Evolutionary conservation across 257 asterid species (phyloP), one percentile per base, ranked within the genome.

Genomic region (Marsdenia floribunda): DNA sequence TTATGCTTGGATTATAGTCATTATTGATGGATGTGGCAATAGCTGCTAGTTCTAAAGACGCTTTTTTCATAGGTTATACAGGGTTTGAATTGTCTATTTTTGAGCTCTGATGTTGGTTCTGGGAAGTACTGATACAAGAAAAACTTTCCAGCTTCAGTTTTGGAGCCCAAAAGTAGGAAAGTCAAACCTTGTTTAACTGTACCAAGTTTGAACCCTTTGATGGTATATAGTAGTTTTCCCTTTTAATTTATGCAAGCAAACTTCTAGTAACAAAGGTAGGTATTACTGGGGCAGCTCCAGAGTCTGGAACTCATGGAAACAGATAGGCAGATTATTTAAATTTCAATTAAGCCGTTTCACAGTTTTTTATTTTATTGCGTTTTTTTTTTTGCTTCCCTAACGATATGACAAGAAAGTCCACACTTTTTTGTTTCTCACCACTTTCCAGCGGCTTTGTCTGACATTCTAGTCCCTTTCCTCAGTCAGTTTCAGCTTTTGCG

Each of bases 401-500:
- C 46, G 3, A 63, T 33, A 63, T 63, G 15, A 63, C 22, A 13
- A 4, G 22, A 63, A 60, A 33, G 11, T 33, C 2, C 4, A 33
- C 44, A 33, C 18, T 22, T 33, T 61, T 26, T 10, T 64, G 24
- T 64, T 64, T 64, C 26, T 64, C 19, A 22, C 38, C 69, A 15
- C 15, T 66, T 49, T 40, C 61, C 40, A 57, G 26, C 29, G 16
- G 58, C 71, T 22, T 58, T 52, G 21, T n/a, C 71, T 75, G 47
- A 52, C 47, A 37, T 52, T 65, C n/a, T 9, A 7, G 37, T 55
- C 19, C 70, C 18, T 78, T 12, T 4, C 73, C 70, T 44, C 87
- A 95, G 99, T 90, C 99, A 2, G 99, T 92, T 65, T 95, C 98
- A 3, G 98, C 97, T 26, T 92, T 95, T 80, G 82, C 99, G 11